phyloP scores from a whole-genome alignment of 257 asterid species.

The Eucommia ulmoides region DNA sequence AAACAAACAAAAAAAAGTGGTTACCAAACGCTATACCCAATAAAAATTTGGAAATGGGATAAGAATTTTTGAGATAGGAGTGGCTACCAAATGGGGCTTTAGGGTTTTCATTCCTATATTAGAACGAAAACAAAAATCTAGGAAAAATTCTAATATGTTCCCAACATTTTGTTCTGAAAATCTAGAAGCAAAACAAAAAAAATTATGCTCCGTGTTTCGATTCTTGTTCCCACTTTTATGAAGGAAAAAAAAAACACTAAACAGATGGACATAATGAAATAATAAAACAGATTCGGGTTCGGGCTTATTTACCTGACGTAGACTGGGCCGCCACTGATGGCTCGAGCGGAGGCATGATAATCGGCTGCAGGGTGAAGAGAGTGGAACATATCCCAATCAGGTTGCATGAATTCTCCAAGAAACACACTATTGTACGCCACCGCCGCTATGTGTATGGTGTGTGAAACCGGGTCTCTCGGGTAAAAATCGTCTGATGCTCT shows the following conservation, averaged over 20 bases:
- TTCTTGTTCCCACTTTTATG: no score
- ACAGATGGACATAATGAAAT: neutral
- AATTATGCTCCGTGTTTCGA: no score
- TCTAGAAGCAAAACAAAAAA: no score
- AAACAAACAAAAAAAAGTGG: no score
- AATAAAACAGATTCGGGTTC: neutral
- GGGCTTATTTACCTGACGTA: conserved; percentile 46
- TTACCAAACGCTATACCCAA: no score
- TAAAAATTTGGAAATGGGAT: no score
- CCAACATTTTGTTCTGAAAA: no score
- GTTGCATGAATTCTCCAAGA: conserved; percentile 64
- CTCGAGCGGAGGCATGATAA: conserved; percentile 76
- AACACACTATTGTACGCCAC: conserved; percentile 73
- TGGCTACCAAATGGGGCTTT: no score
- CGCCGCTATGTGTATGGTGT: conserved; percentile 75
- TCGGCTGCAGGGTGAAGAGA: conserved; percentile 85
- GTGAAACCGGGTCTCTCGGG: conserved; percentile 66
- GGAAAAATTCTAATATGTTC: no score
- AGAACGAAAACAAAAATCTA: no score
- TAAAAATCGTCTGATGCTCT: conserved; percentile 90
- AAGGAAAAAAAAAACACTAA: neutral
- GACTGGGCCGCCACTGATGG: conserved; percentile 77
- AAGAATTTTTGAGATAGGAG: no score
- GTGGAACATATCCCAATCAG: conserved; percentile 96
- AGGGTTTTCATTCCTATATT: no score